Evolutionary conservation across 2,329 filamentous ascomycete genomes (phyloP).

Genomic region (Diplodia seriata): DNA sequence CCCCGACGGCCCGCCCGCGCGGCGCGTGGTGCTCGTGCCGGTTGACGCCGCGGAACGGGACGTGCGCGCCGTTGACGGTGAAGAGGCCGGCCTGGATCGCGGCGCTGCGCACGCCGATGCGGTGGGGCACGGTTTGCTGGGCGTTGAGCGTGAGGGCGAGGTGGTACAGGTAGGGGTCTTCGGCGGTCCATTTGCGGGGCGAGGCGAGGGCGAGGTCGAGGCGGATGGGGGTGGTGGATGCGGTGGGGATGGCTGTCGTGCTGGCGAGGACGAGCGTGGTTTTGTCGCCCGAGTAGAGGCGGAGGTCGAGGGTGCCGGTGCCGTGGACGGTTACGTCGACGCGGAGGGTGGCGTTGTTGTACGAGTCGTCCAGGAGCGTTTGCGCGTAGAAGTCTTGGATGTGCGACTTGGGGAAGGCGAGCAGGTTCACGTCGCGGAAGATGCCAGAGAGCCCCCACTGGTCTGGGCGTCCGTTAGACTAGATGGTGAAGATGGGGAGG

Average conservation of each 20-base stretch:
- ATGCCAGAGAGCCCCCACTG: constrained; percentile 73
- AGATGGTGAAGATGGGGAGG: no score
- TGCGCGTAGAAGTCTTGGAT: constrained; percentile 67
- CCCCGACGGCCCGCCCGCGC: constrained; percentile 43
- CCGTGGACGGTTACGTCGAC: constrained; percentile 55
- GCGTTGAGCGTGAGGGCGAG: constrained; percentile 56
- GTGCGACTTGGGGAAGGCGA: constrained; percentile 60
- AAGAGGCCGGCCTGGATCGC: not conserved
- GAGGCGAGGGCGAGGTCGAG: constrained; percentile 55
- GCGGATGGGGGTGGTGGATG: constrained; percentile 30
- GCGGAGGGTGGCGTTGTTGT: constrained; percentile 59
- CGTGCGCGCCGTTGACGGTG: not conserved
- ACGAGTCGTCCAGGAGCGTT: constrained; percentile 60
- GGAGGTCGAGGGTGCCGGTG: constrained; percentile 51
- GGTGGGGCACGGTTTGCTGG: constrained; percentile 57
- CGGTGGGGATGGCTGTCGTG: fast-evolving
- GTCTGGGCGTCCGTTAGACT: constrained; percentile 49
- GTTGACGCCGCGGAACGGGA: not conserved
- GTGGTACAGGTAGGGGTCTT: constrained; percentile 68
- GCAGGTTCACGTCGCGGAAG: constrained; percentile 69
- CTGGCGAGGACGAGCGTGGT: not conserved
- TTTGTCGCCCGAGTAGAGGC: constrained; percentile 30
- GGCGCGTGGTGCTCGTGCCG: not conserved
- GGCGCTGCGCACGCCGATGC: constrained; percentile 66
- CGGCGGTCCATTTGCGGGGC: constrained; percentile 73